Conservation (phyloP, 306 rosid species). For the Quercus rubra region DNA sequence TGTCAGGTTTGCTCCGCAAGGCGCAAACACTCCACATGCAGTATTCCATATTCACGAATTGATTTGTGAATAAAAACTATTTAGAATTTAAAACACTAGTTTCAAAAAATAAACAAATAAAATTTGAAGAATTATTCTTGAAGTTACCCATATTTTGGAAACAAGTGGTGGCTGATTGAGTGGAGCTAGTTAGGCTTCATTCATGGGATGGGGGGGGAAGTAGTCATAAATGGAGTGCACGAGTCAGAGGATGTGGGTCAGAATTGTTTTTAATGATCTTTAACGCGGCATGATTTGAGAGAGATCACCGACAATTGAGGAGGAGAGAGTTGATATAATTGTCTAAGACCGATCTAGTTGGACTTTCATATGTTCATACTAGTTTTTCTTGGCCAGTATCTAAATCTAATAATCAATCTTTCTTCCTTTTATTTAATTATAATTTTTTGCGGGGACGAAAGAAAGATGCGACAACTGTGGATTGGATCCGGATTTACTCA, state of each 20-base stretch:
- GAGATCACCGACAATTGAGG: slow-evolving; percentile 5
- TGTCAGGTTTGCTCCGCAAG: no score
- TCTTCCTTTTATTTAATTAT: background rate
- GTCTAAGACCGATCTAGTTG: background rate
- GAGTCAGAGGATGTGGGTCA: background rate
- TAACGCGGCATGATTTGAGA: background rate
- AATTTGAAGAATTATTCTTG: no score
- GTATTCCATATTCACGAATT: no score
- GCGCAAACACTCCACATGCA: no score
- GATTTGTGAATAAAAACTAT: no score
- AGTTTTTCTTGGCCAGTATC: background rate
- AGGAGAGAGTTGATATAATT: background rate
- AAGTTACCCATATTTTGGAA: no score
- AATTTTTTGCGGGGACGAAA: background rate
- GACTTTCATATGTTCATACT: background rate
- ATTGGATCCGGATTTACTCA: background rate
- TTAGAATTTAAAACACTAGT: no score
- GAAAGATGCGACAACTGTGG: background rate
- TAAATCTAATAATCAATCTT: background rate
- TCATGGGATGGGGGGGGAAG: background rate
- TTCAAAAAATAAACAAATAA: no score
- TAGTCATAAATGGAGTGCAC: background rate
- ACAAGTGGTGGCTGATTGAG: background rate
- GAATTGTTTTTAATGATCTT: background rate
- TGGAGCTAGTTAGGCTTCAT: background rate